Evolutionary conservation across 768 basidiomycete species (phyloP), one percentile per base, ranked within the genome.

Genomic region (Rhodotorula sphaerocarpa): DNA sequence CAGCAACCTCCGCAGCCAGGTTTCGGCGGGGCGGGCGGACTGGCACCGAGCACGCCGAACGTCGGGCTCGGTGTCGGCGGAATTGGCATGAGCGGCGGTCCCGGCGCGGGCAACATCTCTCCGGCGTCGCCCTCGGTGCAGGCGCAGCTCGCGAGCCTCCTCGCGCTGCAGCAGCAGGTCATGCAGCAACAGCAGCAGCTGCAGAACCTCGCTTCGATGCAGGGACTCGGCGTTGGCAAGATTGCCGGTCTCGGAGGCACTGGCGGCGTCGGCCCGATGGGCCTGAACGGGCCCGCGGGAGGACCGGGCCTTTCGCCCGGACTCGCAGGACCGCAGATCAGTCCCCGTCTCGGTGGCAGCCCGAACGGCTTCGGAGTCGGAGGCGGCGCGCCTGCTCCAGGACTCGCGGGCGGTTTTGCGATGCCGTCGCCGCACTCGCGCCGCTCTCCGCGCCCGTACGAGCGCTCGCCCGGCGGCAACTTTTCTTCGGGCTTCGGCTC

Each of bases 101-200:
- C 27, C 27, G 46, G 47, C 5, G 43, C 66, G 21, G 67, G 61
- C 48, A 20, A 39, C 61, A 31, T 59, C 51, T 47, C 59, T 53
- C 50, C 28, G 28, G 48, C 30, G 47, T 59, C 34, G 57, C 50
- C 53, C 57, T 59, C 52, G 25, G 58, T 47, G 56, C 57, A 59
- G 43, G 58, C 54, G 5, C 68, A 69, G 58, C 71, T 74, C 70
- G 73, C 74, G 23, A 72, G 72, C 55, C 65, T 74, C 18, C 63
- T 73, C 43, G 64, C 69, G 53, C 72, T 73, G 31, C 74, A 74
- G 56, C 74, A 74, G 69, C 72, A 72, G 59, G 72, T 73, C 66
- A 61, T 71, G 55, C 70, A 71, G 55, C 73, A 74, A 53, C 71
- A 73, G 53, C 71, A 71, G 54, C 70, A 73, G 57, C 64, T 74